These are phyloP conservation scores for Silybum marianum DNA, from an alignment of 129 eudicot genomes.

Conservation along the genomic window DNA sequence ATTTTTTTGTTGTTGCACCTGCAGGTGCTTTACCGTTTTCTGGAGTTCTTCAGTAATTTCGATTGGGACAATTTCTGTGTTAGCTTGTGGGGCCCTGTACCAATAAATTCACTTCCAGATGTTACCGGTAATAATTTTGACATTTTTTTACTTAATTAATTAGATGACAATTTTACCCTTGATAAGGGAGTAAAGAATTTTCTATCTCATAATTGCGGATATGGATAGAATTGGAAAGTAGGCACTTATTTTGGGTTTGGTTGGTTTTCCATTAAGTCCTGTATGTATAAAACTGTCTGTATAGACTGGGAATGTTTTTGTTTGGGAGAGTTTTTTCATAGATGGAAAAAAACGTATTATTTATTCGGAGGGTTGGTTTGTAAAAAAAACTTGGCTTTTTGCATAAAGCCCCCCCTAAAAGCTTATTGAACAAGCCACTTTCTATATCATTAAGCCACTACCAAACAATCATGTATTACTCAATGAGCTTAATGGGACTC, in stretches of 20 bases:
- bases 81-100: constrained; percentile 98
- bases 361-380: too few relatives aligned
- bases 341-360: too few relatives aligned
- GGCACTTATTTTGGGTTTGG: background rate
- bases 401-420: too few relatives aligned
- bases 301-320: too few relatives aligned
- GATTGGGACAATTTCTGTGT: constrained; percentile 97
- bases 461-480: too few relatives aligned
- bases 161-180: background rate
- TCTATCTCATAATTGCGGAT: background rate
- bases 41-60: constrained; percentile 96
- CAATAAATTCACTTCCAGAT: constrained; percentile 82
- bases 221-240: background rate
- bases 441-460: too few relatives aligned
- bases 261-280: too few relatives aligned
- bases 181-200: background rate
- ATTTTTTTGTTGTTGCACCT: constrained; percentile 18
- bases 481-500: too few relatives aligned
- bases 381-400: too few relatives aligned
- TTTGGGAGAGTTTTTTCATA: too few relatives aligned
- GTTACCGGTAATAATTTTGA: constrained; percentile 62
- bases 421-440: too few relatives aligned
- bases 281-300: too few relatives aligned
- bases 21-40: constrained; percentile 90
- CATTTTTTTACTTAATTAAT: background rate